phyloP scores from a whole-genome alignment of 108 stramenopile genomes.

The Pelagomonas calceolata region DNA sequence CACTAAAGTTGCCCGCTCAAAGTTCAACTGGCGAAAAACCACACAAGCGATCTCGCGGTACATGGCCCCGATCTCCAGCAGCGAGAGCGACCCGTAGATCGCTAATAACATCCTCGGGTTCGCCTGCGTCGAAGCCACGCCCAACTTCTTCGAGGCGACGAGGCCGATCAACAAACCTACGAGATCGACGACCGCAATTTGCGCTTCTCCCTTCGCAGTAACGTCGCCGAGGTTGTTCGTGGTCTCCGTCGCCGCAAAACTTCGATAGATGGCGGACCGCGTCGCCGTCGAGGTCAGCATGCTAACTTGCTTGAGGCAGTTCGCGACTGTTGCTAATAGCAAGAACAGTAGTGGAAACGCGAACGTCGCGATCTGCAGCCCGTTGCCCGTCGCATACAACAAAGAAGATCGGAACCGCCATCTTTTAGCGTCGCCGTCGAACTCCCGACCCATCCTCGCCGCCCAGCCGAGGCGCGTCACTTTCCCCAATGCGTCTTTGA shows the following conservation, averaged over 20 bases:
- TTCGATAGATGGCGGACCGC: slow-evolving; percentile 76
- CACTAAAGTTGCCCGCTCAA: slow-evolving; percentile 62
- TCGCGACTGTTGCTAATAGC: slow-evolving; percentile 70
- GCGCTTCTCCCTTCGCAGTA: slow-evolving; percentile 89
- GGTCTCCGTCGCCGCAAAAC: slow-evolving; percentile 44
- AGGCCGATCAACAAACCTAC: slow-evolving; percentile 72
- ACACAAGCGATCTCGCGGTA: slow-evolving; percentile 70
- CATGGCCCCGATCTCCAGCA: slow-evolving; percentile 70
- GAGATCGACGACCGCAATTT: slow-evolving; percentile 84
- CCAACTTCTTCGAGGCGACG: slow-evolving; percentile 21
- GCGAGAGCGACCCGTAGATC: slow-evolving; percentile 56
- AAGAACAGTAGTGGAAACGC: slow-evolving; percentile 66
- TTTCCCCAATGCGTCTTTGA: slow-evolving; percentile 85
- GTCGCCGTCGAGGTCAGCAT: slow-evolving; percentile 79
- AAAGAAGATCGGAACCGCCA: slow-evolving; percentile 74
- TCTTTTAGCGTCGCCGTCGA: slow-evolving; percentile 83
- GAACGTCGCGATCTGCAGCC: slow-evolving; percentile 73
- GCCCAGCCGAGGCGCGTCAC: slow-evolving; percentile 84
- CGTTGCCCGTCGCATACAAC: slow-evolving; percentile 72
- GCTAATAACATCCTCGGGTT: slow-evolving; percentile 19
- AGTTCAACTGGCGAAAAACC: slow-evolving; percentile 67
- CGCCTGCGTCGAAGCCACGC: slow-evolving; percentile 12
- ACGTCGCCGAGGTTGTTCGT: slow-evolving; percentile 88
- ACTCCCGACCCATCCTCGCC: slow-evolving; percentile 74
- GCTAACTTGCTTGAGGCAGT: slow-evolving; percentile 69